Conservation (phyloP, 78 protist genomes). For the Pirum gemmata region DNA sequence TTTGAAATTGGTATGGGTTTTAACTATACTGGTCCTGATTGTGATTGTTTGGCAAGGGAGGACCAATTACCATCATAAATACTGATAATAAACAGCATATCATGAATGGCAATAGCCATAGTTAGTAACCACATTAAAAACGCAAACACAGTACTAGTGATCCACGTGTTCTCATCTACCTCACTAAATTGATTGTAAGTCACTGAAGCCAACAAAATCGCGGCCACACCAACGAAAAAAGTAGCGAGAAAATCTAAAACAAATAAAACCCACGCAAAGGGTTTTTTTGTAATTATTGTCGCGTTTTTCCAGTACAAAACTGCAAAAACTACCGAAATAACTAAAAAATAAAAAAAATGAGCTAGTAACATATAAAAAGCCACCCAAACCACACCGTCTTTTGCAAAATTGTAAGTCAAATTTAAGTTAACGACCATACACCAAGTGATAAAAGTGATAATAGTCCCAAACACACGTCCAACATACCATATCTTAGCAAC, state of each 20-base stretch:
- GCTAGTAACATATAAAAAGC: background rate
- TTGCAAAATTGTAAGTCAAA: background rate
- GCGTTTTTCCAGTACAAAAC: background rate
- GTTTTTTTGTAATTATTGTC: too few species aligned
- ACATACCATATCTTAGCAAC: background rate
- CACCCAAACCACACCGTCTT: background rate
- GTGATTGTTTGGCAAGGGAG: too few species aligned
- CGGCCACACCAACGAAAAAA: background rate
- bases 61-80: background rate
- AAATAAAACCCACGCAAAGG: background rate
- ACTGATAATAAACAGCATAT: background rate
- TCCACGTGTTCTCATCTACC: background rate
- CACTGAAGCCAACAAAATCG: background rate
- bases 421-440: background rate
- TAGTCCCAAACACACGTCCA: background rate
- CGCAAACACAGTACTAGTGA: background rate
- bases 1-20: too few species aligned
- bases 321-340: background rate
- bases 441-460: background rate
- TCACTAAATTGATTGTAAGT: background rate
- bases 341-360: background rate
- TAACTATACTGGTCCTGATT: too few species aligned
- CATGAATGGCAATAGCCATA: background rate
- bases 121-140: background rate
- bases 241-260: background rate